A percentile compares a stretch with the other conserved stretches of the same genome.
Conservation (phyloP, 2,329 filamentous ascomycete species). For the Fusarium subtropicale region DNA sequence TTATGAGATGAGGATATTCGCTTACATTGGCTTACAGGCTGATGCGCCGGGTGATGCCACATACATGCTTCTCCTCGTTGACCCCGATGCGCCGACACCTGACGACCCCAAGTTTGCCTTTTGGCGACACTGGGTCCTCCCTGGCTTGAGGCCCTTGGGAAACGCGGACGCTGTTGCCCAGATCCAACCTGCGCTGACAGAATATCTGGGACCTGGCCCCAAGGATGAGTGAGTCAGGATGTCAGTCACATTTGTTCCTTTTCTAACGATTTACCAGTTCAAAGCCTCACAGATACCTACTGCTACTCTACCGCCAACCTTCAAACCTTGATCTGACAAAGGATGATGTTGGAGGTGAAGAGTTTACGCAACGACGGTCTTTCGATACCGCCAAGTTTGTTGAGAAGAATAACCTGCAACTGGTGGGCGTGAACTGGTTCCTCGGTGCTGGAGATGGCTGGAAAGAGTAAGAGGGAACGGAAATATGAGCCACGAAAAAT, state of each 20-base stretch:
- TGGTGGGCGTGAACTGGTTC: conserved; percentile 61
- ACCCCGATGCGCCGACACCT: conserved; percentile 67
- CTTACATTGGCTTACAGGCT: conserved; percentile 23
- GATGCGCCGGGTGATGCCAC: conserved; percentile 47
- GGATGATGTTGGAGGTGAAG: conserved; percentile 60
- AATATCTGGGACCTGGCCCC: conserved; percentile 58
- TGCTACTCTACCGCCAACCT: conserved; percentile 59
- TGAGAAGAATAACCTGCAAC: conserved; percentile 52
- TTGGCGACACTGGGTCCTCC: conserved; percentile 66
- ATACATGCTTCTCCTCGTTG: conserved; percentile 63
- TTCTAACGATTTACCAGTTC: conserved; percentile 50
- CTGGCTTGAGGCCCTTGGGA: conserved; percentile 52
- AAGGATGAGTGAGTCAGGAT: conserved; percentile 57
- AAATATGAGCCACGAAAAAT: neutral
- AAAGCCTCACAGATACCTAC: conserved; percentile 60
- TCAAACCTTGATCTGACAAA: conserved; percentile 51
- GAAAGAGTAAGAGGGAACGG: conserved; percentile 41
- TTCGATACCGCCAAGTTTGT: conserved; percentile 57
- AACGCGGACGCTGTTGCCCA: conserved; percentile 41
- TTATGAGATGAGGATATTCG: fast-evolving
- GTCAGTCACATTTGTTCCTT: fast-evolving
- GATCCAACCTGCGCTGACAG: conserved; percentile 53
- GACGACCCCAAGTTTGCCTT: conserved; percentile 66
- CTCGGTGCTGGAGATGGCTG: conserved; percentile 59
- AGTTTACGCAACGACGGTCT: conserved; percentile 58